Evolutionary conservation across 768 basidiomycete genomes (phyloP), one percentile per base, ranked within the genome.

Genomic region (Rhodotorula paludigena): DNA sequence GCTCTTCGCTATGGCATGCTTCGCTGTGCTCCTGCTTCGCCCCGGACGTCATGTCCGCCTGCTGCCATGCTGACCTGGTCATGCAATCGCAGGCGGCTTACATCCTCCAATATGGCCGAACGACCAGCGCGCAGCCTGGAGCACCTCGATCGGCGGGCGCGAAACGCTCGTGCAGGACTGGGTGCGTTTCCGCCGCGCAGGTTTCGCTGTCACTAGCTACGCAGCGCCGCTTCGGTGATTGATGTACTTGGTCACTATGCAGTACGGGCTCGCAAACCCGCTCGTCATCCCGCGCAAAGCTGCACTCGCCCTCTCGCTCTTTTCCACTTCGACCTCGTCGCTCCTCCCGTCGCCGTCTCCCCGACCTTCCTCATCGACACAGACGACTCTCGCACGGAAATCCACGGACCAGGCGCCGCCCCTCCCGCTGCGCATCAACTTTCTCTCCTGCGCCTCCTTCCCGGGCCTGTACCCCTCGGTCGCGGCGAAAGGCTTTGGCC

Each of bases 121-220:
- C 52, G 61, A 62, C 28, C 4, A 4, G 16, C 44, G 8, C 6
- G 33, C 42, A 0, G 33, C 35, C 1, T 62, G 61, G 61, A 9
- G 23, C 44, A 62, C 61, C 18, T 36, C 45, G 44, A 62, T 62
- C 32, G 61, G 52, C n/a, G 44, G 47, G 11, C 21, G 44, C 14
- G 61, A 62, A 7, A 44, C 42, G 21, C 14, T 62, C 33, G 61
- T 62, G 42, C 61, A 62, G n/a, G 61, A 62, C 44, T 62, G 61
- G 61, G 61, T 62, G 60, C 49, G 60, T 25, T 32, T 14, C 18
- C 42, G 10, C 18, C 15, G n/a, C 18, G 15, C 12, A n/a, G n/a
- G n/a, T n/a, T n/a, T n/a, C n/a, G n/a, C n/a, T n/a, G n/a, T n/a
- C n/a, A n/a, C n/a, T n/a, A n/a, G n/a, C n/a, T n/a, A n/a, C n/a